These are phyloP conservation scores for Tephrocybe sp. DNA, from an alignment of 768 basidiomycete species.

Conservation along the genomic window DNA sequence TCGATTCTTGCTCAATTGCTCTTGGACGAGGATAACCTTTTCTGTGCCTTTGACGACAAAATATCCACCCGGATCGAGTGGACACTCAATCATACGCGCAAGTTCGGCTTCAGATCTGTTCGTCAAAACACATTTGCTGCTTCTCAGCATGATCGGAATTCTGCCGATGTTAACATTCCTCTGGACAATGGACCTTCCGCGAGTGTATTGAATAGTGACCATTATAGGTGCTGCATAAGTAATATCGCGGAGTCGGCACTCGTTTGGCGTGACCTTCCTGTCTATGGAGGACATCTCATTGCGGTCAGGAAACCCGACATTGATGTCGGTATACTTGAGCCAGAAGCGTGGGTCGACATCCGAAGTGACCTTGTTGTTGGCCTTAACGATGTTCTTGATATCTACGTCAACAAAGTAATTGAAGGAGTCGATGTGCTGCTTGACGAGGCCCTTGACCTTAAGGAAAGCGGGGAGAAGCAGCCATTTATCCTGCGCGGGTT, in stretches of 20 bases:
- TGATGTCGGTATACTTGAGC: conserved; percentile 95
- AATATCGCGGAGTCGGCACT: conserved; percentile 94
- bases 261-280: conserved; percentile 89
- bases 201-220: conserved; percentile 93
- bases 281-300: conserved; percentile 80
- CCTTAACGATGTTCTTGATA: conserved; percentile 94
- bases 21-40: conserved; percentile 98
- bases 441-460: conserved; percentile 97
- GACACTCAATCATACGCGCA: conserved; percentile 96
- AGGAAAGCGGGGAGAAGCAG: conserved; percentile 93
- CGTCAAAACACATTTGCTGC: conserved; percentile 91
- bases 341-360: conserved; percentile 97
- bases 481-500: conserved; percentile 87
- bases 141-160: conserved; percentile 94
- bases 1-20: conserved; percentile 97
- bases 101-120: conserved; percentile 76
- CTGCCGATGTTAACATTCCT: conserved; percentile 88
- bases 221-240: conserved; percentile 92
- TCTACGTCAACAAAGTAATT: conserved; percentile 98
- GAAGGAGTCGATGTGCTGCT: conserved; percentile 98
- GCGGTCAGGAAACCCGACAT: conserved; percentile 88
- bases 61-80: conserved; percentile 98
- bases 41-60: conserved; percentile 99
- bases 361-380: conserved; percentile 91
- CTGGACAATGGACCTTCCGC: conserved; percentile 86